Conservation (phyloP, 148 eudicot species). For the Arctostaphylos glauca region DNA sequence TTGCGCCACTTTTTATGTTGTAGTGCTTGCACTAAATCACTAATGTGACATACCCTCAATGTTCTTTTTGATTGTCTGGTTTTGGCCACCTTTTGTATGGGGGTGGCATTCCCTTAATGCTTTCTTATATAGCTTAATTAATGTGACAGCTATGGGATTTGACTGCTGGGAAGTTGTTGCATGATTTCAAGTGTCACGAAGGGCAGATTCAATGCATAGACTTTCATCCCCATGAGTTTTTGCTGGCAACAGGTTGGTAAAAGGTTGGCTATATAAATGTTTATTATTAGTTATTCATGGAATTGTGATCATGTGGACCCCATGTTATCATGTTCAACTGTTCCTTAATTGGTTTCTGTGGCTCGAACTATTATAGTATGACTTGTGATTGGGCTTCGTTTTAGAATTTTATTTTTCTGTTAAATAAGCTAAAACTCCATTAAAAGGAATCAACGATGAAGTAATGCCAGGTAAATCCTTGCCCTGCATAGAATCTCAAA, state of each 20-base stretch:
- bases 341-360: slow-evolving; percentile 12
- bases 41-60: background rate
- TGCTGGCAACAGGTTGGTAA: slow-evolving; percentile 90
- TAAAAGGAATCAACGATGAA: background rate
- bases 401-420: background rate
- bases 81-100: background rate
- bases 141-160: slow-evolving; percentile 87
- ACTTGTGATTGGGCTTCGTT: background rate
- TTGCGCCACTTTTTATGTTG: background rate
- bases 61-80: background rate
- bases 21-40: slow-evolving; percentile 17
- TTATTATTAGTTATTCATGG: background rate
- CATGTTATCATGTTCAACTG: background rate
- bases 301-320: background rate
- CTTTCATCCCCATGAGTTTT: slow-evolving; percentile 95
- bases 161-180: slow-evolving; percentile 95
- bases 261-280: background rate
- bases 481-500: background rate
- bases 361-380: background rate
- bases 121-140: background rate
- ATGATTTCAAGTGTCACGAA: slow-evolving; percentile 92
- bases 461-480: background rate
- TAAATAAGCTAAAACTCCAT: background rate
- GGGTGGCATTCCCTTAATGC: background rate
- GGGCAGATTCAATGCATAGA: slow-evolving; percentile 96